Conservation (phyloP, 1,284 basidiomycete genomes). For the Leccinum fallax region DNA sequence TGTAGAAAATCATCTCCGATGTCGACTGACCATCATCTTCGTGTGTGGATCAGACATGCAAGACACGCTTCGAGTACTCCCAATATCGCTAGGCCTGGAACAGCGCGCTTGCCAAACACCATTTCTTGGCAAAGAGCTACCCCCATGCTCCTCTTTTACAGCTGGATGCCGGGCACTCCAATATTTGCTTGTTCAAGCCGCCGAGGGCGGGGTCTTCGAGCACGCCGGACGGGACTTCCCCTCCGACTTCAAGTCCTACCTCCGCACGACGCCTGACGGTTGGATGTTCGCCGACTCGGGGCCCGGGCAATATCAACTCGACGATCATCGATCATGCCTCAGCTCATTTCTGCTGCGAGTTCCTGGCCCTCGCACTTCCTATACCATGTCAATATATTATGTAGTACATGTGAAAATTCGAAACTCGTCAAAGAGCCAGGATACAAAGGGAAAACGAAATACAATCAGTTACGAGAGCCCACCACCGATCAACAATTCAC, state of each 20-base stretch:
- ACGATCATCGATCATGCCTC: no score
- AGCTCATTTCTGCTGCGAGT: no score
- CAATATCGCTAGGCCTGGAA: conserved; percentile 28
- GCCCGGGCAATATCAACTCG: no score
- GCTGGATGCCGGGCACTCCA: conserved; percentile 31
- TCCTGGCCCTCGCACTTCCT: no score
- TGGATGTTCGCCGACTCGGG: no score
- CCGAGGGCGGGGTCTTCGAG: conserved; percentile 2
- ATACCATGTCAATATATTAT: no score
- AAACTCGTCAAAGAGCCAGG: no score
- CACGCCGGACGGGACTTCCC: not conserved
- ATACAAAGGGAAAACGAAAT: no score
- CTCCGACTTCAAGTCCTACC: not conserved
- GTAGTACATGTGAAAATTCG: no score
- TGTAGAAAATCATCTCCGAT: not conserved
- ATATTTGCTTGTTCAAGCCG: conserved; percentile 29
- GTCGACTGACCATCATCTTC: not conserved
- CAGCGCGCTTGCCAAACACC: conserved; percentile 12
- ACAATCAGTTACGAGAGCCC: no score
- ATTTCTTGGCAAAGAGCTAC: conserved; percentile 27
- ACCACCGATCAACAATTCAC: no score
- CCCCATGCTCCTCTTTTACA: conserved; percentile 35
- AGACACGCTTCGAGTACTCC: conserved; percentile 26
- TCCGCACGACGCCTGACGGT: no score
- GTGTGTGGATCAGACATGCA: conserved; percentile 28